Base-by-base conservation (phyloP, 2,329 filamentous ascomycete species). In the Podosphaera fusca region DNA sequence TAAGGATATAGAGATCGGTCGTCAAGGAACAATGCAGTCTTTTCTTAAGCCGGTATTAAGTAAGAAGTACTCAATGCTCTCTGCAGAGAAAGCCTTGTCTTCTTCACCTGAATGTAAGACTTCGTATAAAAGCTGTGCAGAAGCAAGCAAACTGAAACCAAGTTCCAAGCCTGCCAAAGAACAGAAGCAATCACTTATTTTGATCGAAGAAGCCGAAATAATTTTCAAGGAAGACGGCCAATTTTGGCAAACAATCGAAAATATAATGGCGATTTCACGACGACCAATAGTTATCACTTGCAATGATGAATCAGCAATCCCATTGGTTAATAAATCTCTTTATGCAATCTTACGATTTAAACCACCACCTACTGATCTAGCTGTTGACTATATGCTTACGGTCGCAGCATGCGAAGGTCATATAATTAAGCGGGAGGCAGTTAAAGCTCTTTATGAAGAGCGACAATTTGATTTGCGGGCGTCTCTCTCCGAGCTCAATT, bases 161-260 rank as follows among this genome's bases (percentile, higher is more conserved):
- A 38, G 7, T 35, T 2, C 47, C 51, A 21, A n/a, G 14, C 46
- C 21, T 21, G 21, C 21, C 21, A 59, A 67, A 51, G 57, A 64
- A 35, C 90, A 96, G 68, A 94, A 94, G 64, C 92, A 98, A 69
- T 96, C 90, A 0, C 72, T 98, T 29, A 95, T 98, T 60, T 74
- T 98, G 1, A 74, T 98, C 1, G 92, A 98, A 69, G 92, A 98
- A 69, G 87, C 87, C 0, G 94, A 98, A 65, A 72, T 96, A 14
- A 75, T 98, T 0, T 98, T 92, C 67, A 89, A 95, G 56, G 90
- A 96, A 67, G 92, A 98, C 67, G 90, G 87, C 68, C 84, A 90
- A 60, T 98, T 98, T 66, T 98, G 92, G 92, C 70, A 76, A 0
- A 92, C 87, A 0, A 78, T 96, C 3, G 74, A 85, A 50, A 77